These are phyloP conservation scores for Naganishia albida DNA, from an alignment of 1,284 basidiomycete species.

Conservation along the genomic window DNA sequence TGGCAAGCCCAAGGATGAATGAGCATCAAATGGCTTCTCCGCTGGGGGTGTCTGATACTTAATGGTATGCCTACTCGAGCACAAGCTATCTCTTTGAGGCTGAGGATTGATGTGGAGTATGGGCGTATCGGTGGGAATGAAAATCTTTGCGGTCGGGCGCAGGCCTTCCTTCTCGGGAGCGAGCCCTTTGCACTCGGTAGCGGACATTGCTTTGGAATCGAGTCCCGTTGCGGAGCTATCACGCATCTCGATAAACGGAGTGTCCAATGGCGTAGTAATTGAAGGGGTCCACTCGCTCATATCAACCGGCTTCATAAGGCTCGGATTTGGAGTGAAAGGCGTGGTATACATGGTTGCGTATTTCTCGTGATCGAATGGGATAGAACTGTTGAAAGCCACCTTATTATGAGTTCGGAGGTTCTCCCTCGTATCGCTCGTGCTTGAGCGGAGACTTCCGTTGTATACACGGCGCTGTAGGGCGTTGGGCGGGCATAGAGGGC, in stretches of 20 bases:
- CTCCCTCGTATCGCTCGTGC: background rate
- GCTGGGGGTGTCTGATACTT: background rate
- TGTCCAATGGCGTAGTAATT: background rate
- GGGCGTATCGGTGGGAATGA: slow-evolving; percentile 2
- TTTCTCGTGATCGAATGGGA: slow-evolving; percentile 6
- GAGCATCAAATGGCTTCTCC: background rate
- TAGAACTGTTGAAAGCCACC: background rate
- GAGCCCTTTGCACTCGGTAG: too few relatives aligned
- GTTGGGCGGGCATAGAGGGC: background rate
- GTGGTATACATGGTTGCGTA: slow-evolving; percentile 2
- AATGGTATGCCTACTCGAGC: background rate
- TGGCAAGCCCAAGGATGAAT: background rate
- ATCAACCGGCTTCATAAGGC: slow-evolving; percentile 15
- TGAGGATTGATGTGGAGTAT: slow-evolving; percentile 6
- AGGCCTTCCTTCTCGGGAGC: background rate
- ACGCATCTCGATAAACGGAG: background rate
- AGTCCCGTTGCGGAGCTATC: too few relatives aligned
- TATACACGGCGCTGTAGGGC: background rate
- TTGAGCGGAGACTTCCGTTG: background rate
- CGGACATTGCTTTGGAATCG: background rate
- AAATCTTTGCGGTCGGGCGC: slow-evolving; percentile 8
- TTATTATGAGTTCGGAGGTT: background rate
- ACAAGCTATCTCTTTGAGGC: background rate
- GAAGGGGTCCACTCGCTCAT: slow-evolving; percentile 4
- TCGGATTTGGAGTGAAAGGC: slow-evolving; percentile 11